These are phyloP conservation scores for Claviceps sp. DNA, from an alignment of 2,329 filamentous ascomycete genomes.

Conservation along the genomic window DNA sequence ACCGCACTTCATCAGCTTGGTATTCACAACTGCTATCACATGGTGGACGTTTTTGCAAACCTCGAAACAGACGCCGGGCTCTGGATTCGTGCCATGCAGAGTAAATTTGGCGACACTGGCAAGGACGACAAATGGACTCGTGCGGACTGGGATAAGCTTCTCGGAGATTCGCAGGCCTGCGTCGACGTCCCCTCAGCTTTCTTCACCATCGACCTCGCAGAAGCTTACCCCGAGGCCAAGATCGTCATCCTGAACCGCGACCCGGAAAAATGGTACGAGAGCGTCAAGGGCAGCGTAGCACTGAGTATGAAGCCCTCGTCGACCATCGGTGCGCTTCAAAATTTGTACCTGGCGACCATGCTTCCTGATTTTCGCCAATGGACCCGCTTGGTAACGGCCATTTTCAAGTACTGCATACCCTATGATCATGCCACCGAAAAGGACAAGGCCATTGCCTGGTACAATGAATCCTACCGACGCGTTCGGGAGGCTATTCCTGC, in stretches of 20 bases:
- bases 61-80: conserved; percentile 11
- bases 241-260: conserved; percentile 26
- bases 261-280: conserved; percentile 24
- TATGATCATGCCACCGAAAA: conserved; percentile 21
- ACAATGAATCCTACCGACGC: conserved; percentile 22
- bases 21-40: conserved; percentile 18
- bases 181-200: conserved; percentile 45
- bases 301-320: not conserved
- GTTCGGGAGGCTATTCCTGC: conserved; percentile 20
- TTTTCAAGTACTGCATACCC: conserved; percentile 14
- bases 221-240: conserved; percentile 22
- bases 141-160: conserved; percentile 31
- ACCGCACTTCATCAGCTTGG: conserved; percentile 13
- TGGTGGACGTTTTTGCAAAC: conserved; percentile 12
- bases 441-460: conserved; percentile 24
- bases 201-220: conserved; percentile 24
- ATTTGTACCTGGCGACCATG: conserved; percentile 17
- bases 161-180: conserved; percentile 35
- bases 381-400: conserved; percentile 14
- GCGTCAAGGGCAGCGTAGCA: conserved; percentile 15
- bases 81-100: conserved; percentile 20
- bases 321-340: conserved; percentile 5
- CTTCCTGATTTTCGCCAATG: conserved; percentile 14
- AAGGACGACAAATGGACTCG: conserved; percentile 17
- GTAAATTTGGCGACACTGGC: conserved; percentile 16